Evolutionary conservation across 164 flowering plant genomes (phyloP).

Genomic region (Chimonanthus salicifolius): DNA sequence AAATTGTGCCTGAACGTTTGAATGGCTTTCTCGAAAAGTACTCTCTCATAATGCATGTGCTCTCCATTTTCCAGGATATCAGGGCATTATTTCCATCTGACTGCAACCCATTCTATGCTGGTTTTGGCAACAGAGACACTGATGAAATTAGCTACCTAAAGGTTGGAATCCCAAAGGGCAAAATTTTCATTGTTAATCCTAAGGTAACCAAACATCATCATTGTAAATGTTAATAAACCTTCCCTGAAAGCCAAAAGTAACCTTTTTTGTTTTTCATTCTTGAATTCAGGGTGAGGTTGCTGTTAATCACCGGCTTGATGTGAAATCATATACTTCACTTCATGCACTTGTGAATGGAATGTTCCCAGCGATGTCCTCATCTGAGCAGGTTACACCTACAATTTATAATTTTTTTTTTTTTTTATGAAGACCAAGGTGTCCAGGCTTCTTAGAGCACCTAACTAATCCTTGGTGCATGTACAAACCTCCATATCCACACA

Average conservation of each 20-base stretch:
- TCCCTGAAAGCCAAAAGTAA: neutral
- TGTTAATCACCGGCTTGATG: conserved; percentile 66
- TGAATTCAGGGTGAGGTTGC: conserved; percentile 69
- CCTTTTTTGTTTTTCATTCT: conserved; percentile 2
- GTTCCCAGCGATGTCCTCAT: conserved; percentile 62
- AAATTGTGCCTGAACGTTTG: neutral
- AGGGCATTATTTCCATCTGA: conserved; percentile 79
- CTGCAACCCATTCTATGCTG: conserved; percentile 93
- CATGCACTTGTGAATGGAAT: conserved; percentile 81
- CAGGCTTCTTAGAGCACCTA: no score
- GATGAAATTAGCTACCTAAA: conserved; percentile 95
- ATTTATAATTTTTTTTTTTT: neutral
- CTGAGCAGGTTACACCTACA: conserved; percentile 55
- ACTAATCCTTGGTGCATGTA: no score
- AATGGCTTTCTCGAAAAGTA: neutral
- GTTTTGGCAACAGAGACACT: conserved; percentile 95
- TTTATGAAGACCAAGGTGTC: no score
- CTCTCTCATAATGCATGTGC: neutral
- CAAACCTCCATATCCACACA: no score
- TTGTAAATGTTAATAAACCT: neutral
- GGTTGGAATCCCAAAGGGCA: conserved; percentile 92
- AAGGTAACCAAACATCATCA: conserved; percentile 46
- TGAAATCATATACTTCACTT: conserved; percentile 73
- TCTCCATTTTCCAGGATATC: conserved; percentile 53
- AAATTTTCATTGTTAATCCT: conserved; percentile 89